A percentile compares a stretch with the other conserved stretches of the same genome.
Conservation (phyloP, 371 early-diverging fungal species). For the Thermomucor indicae-seudaticae region DNA sequence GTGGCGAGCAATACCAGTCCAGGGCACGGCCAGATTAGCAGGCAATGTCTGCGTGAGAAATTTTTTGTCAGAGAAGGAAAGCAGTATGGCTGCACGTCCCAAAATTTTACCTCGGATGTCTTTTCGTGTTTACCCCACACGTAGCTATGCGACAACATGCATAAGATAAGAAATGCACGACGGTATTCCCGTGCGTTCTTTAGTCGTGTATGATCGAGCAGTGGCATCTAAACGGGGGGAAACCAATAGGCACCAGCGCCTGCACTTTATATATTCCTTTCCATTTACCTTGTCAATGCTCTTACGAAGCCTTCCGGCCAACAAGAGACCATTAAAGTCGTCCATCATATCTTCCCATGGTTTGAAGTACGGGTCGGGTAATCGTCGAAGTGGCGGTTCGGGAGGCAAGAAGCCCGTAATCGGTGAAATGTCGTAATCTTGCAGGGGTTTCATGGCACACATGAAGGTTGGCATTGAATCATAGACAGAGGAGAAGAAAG, state of each 20-base stretch:
- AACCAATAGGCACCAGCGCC: too few relatives aligned
- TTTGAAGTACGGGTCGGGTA: constrained; percentile 72
- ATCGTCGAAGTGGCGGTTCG: constrained; percentile 67
- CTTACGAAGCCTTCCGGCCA: constrained; percentile 75
- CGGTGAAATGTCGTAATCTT: constrained; percentile 83
- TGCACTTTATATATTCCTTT: neutral
- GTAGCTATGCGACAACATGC: constrained; percentile 87
- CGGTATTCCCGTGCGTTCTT: constrained; percentile 65
- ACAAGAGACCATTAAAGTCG: constrained; percentile 69
- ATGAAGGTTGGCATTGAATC: constrained; percentile 10
- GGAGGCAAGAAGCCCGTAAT: constrained; percentile 86
- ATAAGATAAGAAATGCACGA: constrained; percentile 82
- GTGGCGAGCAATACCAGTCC: constrained; percentile 71
- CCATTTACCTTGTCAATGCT: constrained; percentile 63
- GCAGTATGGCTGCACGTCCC: neutral
- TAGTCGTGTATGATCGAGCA: constrained; percentile 63
- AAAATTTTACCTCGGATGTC: constrained; percentile 59
- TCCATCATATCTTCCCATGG: constrained; percentile 90
- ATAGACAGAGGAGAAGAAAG: neutral
- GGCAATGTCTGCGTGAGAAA: constrained; percentile 70
- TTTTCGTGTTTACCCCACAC: constrained; percentile 87
- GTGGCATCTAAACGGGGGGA: constrained; percentile 57
- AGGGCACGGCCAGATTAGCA: constrained; percentile 79
- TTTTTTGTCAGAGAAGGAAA: constrained; percentile 3
- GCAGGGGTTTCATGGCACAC: constrained; percentile 41